Conservation (phyloP, 1,139 yeast species). For the Suhomyces kunorum region DNA sequence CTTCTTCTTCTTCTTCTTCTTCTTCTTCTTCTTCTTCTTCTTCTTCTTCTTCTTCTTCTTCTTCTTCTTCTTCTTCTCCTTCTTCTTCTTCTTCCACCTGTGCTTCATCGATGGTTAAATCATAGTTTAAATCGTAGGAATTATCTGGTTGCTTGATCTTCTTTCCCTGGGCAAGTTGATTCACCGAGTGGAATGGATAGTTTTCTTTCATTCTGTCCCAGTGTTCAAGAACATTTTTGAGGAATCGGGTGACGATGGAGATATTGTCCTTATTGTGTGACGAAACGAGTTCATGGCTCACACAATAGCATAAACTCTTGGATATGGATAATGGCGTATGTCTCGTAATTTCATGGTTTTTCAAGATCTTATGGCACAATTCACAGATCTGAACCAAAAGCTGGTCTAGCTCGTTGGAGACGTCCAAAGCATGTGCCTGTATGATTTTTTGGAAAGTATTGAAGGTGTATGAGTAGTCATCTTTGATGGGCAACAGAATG, state of each 20-base stretch:
- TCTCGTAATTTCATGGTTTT: conserved; percentile 34
- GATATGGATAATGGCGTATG: conserved; percentile 50
- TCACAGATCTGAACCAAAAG: conserved; percentile 46
- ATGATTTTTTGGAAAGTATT: conserved; percentile 36
- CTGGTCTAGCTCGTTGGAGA: conserved; percentile 18
- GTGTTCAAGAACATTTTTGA: conserved; percentile 49
- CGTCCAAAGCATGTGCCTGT: conserved; percentile 11
- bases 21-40: no score
- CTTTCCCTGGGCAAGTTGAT: conserved; percentile 26
- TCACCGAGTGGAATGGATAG: conserved; percentile 19
- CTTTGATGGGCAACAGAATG: conserved; percentile 50
- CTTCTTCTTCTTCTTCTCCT: conserved; percentile 20
- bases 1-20: no score
- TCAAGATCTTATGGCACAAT: conserved; percentile 37
- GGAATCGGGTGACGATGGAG: conserved; percentile 51
- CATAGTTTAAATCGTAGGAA: conserved; percentile 34
- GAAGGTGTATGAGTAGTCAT: conserved; percentile 43
- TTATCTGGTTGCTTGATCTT: conserved; percentile 23
- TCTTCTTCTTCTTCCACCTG: conserved; percentile 23
- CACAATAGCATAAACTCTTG: conserved; percentile 50
- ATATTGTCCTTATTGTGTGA: conserved; percentile 47
- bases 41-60: conserved; percentile 21
- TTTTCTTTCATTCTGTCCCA: conserved; percentile 34
- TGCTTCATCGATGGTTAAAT: conserved; percentile 33
- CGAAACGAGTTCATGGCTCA: conserved; percentile 53